Evolutionary conservation across 129 eudicot genomes (phyloP), one percentile per base, ranked within the genome.

Genomic region (Rutidosis leptorrhynchoides): DNA sequence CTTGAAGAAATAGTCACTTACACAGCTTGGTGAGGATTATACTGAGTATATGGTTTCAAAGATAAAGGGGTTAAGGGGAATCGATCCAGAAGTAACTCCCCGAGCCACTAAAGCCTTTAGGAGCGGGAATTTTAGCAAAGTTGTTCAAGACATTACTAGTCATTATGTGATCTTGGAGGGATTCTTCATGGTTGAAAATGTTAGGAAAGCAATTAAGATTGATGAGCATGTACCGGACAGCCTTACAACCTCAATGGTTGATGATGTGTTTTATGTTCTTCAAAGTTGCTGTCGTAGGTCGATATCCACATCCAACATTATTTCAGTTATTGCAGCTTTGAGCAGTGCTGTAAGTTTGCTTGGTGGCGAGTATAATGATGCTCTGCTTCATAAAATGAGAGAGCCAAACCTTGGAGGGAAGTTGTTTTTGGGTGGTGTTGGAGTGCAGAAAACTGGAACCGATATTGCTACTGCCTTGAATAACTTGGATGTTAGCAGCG

Each of bases 111-210:
- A 84, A 74, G 83, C 95, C 25, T 90, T 90, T 52, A 84, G 89
- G 76, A 84, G 87, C 69, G 97, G 97, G 24, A 87, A 72, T 64
- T 87, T 90, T 61, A 90, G 95, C 75, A 82, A 81, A 74, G 97
- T 84, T 78, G 78, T 78, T 59, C 95, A 90, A 70, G 97, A 90
- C 25, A 74, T 87, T 12, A 90, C 95, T 2, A 89, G 95, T 58
- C 87, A 84, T 77, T 90, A 90, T 49, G 93, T 90, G 24, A 81
- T 90, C 15, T 75, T 90, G 82, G 97, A 90, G 69, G 95, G 95
- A 17, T 90, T 80, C 73, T 90, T 87, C 68, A 90, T 90, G 97
- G 97, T 90, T 73, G 97, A 90, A 32, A 90, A 90, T 83, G 97
- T 90, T 23, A 90, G 95, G 80, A 90, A 90, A 81, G 97, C 97